Conservation (phyloP, 2,329 filamentous ascomycete genomes). For the Cladosporium halotolerans region DNA sequence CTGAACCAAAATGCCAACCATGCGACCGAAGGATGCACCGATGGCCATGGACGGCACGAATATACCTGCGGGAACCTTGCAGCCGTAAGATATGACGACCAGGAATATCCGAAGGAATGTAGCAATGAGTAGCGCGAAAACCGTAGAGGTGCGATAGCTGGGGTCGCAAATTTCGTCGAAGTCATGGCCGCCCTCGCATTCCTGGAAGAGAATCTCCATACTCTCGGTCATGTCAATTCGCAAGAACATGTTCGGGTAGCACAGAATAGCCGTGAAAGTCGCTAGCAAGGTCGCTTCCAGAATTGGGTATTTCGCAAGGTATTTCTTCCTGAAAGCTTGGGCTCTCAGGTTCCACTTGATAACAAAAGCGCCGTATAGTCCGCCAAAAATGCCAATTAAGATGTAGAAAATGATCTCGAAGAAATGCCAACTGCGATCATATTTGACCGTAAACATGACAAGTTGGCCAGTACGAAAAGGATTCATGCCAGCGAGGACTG, state of each 20-base stretch:
- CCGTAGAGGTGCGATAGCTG: slow-evolving; percentile 61
- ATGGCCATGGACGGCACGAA: slow-evolving; percentile 98
- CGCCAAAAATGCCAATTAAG: slow-evolving; percentile 84
- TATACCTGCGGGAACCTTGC: slow-evolving; percentile 95
- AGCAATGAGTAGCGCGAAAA: slow-evolving; percentile 69
- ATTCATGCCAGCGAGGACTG: slow-evolving; percentile 90
- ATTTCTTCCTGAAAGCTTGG: slow-evolving; percentile 90
- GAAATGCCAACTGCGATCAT: slow-evolving; percentile 95
- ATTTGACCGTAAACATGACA: slow-evolving; percentile 98
- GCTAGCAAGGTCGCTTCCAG: slow-evolving; percentile 82
- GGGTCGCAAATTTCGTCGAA: slow-evolving; percentile 82
- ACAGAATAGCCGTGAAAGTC: slow-evolving; percentile 78
- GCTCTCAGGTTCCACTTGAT: slow-evolving; percentile 95
- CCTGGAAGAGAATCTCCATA: slow-evolving; percentile 95
- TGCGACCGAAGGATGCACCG: slow-evolving; percentile 86
- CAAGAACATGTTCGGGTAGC: slow-evolving; percentile 92
- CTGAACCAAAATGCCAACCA: slow-evolving; percentile 91
- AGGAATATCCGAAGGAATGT: slow-evolving; percentile 75
- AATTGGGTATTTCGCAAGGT: slow-evolving; percentile 75
- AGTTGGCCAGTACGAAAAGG: slow-evolving; percentile 94
- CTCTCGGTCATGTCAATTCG: slow-evolving; percentile 98
- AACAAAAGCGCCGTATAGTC: slow-evolving; percentile 90
- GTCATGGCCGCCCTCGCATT: slow-evolving; percentile 83
- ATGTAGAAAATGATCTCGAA: slow-evolving; percentile 94
- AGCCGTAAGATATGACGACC: slow-evolving; percentile 93